These are phyloP conservation scores for Xylaria grammica DNA, from an alignment of 495 filamentous ascomycete species.

Conservation along the genomic window DNA sequence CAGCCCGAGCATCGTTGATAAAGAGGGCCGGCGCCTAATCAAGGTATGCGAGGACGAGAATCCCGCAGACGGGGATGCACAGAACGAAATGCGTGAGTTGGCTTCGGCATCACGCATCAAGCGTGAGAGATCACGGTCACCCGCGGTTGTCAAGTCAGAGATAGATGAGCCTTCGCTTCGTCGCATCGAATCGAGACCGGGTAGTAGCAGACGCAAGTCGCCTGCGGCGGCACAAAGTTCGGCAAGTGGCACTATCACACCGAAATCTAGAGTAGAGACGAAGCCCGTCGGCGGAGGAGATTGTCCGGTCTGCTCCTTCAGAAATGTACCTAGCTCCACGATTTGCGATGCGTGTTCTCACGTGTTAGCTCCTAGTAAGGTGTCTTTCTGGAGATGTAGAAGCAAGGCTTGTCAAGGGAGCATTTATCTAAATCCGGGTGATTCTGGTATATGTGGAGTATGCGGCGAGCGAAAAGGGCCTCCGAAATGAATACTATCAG, in stretches of 20 bases:
- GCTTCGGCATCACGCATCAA: constrained; percentile 39
- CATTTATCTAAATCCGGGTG: constrained; percentile 66
- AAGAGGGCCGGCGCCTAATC: constrained; percentile 64
- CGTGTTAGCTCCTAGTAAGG: constrained; percentile 59
- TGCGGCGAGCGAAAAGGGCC: constrained; percentile 57
- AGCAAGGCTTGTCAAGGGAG: constrained; percentile 57
- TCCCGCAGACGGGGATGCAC: constrained; percentile 60
- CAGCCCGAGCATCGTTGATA: constrained; percentile 63
- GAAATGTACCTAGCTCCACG: constrained; percentile 53
- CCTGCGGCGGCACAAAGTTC: background rate
- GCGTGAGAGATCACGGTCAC: constrained; percentile 16
- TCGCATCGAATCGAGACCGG: constrained; percentile 16
- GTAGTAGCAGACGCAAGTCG: constrained; percentile 1
- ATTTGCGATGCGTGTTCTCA: constrained; percentile 70
- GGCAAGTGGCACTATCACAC: background rate
- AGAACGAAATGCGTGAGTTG: constrained; percentile 67
- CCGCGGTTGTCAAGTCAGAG: constrained; percentile 14
- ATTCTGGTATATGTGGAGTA: constrained; percentile 68
- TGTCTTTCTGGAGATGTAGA: constrained; percentile 65
- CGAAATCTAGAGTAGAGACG: constrained; percentile 10
- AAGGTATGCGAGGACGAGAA: constrained; percentile 77
- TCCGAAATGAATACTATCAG: constrained; percentile 7
- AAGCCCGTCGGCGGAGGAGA: background rate
- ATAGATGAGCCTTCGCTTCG: constrained; percentile 20
- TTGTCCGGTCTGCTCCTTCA: constrained; percentile 69